phyloP scores from a whole-genome alignment of 1,284 basidiomycete genomes.

The Inonotus obliquus region DNA sequence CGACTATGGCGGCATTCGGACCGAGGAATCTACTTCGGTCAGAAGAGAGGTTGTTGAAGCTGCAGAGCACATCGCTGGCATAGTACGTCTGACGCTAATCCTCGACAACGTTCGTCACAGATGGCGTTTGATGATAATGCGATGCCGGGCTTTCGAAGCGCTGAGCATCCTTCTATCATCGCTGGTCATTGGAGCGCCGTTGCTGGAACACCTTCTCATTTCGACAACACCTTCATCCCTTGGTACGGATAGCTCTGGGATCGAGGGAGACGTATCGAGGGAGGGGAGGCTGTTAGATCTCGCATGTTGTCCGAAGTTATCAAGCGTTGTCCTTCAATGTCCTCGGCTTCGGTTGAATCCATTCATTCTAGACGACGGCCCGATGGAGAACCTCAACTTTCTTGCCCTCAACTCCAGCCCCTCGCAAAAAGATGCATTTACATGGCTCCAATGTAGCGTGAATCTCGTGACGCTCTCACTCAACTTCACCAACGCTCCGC shows the following conservation, averaged over 20 bases:
- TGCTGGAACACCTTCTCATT: not conserved
- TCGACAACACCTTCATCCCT: not conserved
- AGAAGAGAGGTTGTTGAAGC: not conserved
- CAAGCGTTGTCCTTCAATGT: not conserved
- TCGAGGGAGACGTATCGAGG: not conserved
- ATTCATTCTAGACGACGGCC: not conserved
- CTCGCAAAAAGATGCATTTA: constrained; percentile 8
- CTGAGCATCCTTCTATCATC: not conserved
- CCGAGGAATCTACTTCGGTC: not conserved
- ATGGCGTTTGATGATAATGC: not conserved
- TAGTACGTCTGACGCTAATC: not conserved
- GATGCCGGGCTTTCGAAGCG: not conserved
- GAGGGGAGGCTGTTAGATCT: not conserved
- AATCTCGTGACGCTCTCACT: constrained; percentile 1
- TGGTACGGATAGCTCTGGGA: not conserved
- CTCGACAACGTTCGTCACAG: not conserved
- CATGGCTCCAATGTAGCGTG: constrained; percentile 4
- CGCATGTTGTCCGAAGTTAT: not conserved
- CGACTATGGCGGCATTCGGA: constrained; percentile 1
- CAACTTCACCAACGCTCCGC: not conserved
- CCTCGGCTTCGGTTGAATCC: constrained; percentile 1
- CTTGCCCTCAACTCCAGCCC: not conserved
- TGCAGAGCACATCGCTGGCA: not conserved
- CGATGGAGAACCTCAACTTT: not conserved
- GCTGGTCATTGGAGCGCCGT: not conserved